Base-by-base conservation (phyloP, 345 rosid species). In the Orychophragmus violaceus region DNA sequence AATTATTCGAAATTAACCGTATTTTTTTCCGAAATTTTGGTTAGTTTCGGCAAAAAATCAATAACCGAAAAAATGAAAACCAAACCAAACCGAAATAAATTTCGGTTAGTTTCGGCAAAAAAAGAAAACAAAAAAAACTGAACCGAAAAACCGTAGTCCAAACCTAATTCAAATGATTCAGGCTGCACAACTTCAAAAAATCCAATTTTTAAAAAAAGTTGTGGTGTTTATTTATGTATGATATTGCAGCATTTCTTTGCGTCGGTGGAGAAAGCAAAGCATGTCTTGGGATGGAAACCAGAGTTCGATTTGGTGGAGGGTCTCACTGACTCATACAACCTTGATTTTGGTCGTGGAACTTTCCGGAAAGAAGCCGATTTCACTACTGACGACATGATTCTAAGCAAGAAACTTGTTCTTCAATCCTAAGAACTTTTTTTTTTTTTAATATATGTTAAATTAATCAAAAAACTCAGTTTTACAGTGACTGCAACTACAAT, bases 201-300 rank as follows among this genome's bases (percentile, higher is more conserved):
- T 18, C 28, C 25, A 21, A 3, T 19, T 13, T 3, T 41, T 13
- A n/a, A n/a, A 1, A 32, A 32, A 46, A 33, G 5, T 11, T 62
- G 5, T 0, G 2, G 7, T 21, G 10, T 64, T 54, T 14, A 8
- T 4, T 3, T 12, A 62, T 69, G 50, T 61, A 11, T 58, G 16
- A 59, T 49, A 44, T 27, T 87, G 87, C 87, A 94, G 99, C 97
- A 94, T 82, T 94, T 81, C 91, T 90, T 94, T 61, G 96, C 97
- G 16, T 88, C 99, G 1, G 62, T 94, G 5, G 97, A 88, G 62
- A 93, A 90, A 70, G 99, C 95, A 46, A 88, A 87, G 82, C 85
- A 79, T n/a, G 91, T 90, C 7, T 79, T 90, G 0, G 96, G 99
- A 30, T 79, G 79, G 89, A 82, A 77, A 64, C 97, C 96, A 0